A percentile compares a stretch with the other conserved stretches of the same genome.
phyloP scores from a whole-genome alignment of 768 basidiomycete genomes.

The Cystobasidium tubakii region DNA sequence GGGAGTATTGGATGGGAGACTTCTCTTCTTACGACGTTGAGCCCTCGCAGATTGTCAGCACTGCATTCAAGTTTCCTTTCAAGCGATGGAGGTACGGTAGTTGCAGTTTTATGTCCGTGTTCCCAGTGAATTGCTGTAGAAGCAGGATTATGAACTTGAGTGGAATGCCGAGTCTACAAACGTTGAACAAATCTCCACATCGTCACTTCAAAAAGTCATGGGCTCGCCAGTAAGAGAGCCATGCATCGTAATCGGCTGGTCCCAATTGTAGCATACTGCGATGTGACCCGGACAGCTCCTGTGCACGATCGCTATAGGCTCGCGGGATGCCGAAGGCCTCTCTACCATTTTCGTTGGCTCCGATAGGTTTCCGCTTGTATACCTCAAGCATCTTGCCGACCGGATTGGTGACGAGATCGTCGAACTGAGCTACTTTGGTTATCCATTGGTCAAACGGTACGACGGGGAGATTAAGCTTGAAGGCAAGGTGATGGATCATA shows the following conservation, averaged over 20 bases:
- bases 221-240: background rate
- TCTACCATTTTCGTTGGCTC: slow-evolving; percentile 6
- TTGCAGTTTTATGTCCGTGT: no score
- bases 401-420: slow-evolving; percentile 7
- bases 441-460: slow-evolving; percentile 8
- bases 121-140: no score
- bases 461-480: background rate
- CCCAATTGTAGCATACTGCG: background rate
- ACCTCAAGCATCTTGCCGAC: slow-evolving; percentile 1
- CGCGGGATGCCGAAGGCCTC: slow-evolving; percentile 7
- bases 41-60: no score
- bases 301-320: background rate
- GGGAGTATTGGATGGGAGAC: no score
- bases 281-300: background rate
- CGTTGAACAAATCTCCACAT: no score
- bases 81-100: no score
- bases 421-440: background rate
- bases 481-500: background rate
- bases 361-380: slow-evolving; percentile 6
- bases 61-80: no score
- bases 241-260: background rate
- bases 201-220: background rate
- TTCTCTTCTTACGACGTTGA: no score
- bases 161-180: no score
- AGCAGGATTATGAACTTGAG: no score